These are phyloP conservation scores for Hypoxylon sp. DNA, from an alignment of 2,329 filamentous ascomycete species.

Conservation along the genomic window DNA sequence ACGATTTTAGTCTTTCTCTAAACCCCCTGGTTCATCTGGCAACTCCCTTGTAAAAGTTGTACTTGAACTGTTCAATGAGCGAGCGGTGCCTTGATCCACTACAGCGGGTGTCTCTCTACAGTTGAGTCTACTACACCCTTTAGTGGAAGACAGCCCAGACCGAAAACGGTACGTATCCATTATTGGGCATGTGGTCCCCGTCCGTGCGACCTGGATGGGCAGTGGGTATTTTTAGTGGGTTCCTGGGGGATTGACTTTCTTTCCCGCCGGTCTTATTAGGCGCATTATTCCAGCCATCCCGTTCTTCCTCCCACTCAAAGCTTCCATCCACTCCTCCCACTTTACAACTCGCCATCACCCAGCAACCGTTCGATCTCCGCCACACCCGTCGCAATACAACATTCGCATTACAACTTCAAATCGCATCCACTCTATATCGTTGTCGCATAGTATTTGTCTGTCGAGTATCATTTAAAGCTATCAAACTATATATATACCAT, in stretches of 20 bases:
- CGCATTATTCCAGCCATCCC: conserved; percentile 44
- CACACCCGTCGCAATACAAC: conserved; percentile 26
- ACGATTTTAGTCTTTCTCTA: no score
- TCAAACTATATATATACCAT: conserved; percentile 6
- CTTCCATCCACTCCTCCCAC: conserved; percentile 41
- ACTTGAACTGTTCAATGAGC: conserved; percentile 11
- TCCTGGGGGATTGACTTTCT: conserved; percentile 21
- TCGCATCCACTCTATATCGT: conserved; percentile 8
- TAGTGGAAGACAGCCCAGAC: conserved; percentile 33
- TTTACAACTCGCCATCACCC: conserved; percentile 20
- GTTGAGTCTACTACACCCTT: conserved; percentile 39
- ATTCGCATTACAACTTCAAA: conserved; percentile 7
- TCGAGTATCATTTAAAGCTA: conserved; percentile 6
- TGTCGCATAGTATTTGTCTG: not conserved
- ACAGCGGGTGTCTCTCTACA: no score
- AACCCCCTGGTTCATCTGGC: conserved; percentile 26
- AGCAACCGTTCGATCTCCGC: conserved; percentile 33
- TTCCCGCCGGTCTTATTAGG: conserved; percentile 42
- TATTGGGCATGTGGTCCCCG: conserved; percentile 42
- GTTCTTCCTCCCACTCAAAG: conserved; percentile 34
- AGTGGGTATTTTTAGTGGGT: conserved; percentile 20
- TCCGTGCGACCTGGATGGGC: conserved; percentile 31
- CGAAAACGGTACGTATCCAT: conserved; percentile 38
- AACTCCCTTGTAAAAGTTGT: conserved; percentile 4
- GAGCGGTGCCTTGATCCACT: conserved; percentile 30